Conservation (phyloP, 768 basidiomycete genomes). For the Coprinellus micaceus region DNA sequence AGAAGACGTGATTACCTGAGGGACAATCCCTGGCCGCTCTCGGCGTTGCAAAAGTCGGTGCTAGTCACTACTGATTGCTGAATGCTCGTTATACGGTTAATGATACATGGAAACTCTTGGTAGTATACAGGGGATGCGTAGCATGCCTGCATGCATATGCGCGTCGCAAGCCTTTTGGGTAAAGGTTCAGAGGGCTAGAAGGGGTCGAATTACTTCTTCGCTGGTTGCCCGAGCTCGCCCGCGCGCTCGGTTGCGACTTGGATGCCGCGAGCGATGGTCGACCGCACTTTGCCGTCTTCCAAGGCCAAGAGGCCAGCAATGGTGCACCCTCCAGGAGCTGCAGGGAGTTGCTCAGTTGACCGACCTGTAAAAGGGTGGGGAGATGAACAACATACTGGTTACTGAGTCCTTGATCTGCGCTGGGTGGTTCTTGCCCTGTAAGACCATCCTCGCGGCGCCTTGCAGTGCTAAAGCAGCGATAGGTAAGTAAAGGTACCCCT, state of each 20-base stretch:
- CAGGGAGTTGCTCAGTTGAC: not conserved
- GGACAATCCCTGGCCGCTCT: no score
- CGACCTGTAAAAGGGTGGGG: not conserved
- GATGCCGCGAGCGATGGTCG: slow-evolving; percentile 92
- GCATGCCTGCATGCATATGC: no score
- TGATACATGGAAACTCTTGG: no score
- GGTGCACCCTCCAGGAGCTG: slow-evolving; percentile 96
- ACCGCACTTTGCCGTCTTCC: slow-evolving; percentile 91
- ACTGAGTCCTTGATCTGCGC: slow-evolving; percentile 97
- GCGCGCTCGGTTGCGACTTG: slow-evolving; percentile 92
- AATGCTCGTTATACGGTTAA: no score
- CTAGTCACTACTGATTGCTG: no score
- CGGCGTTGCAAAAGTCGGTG: no score
- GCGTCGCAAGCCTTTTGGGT: not conserved
- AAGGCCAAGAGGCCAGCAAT: slow-evolving; percentile 94
- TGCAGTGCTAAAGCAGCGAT: slow-evolving; percentile 65
- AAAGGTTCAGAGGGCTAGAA: not conserved
- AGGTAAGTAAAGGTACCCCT: not conserved
- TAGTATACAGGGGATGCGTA: no score
- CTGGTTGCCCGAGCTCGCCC: slow-evolving; percentile 74
- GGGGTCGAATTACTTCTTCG: slow-evolving; percentile 38
- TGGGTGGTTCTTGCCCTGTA: slow-evolving; percentile 86
- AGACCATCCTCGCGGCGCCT: slow-evolving; percentile 93
- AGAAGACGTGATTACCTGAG: no score
- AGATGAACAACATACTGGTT: slow-evolving; percentile 69